Evolutionary conservation across 495 filamentous ascomycete genomes (phyloP), one percentile per base, ranked within the genome.

Genomic region (Penicillium lagena): DNA sequence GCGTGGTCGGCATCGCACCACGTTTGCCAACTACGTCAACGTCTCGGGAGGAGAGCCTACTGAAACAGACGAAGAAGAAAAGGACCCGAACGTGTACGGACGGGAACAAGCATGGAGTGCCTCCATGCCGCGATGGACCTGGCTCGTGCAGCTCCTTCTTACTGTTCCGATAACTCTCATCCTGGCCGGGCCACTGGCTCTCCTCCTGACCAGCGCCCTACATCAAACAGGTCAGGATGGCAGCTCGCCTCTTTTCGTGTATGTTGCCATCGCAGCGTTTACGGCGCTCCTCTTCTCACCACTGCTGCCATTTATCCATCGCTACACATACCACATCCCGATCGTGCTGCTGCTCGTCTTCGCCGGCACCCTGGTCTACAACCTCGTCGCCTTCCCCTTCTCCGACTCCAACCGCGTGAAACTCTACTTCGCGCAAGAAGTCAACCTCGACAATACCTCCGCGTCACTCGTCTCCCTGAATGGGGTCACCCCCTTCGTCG

Each of bases 351-450:
- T 95, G 37, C 60, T 83, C 8, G 68, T 96, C 28, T 86, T 89
- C 47, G 48, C 79, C 34, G 86, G 76, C 27, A 95, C 90, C 10
- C 61, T 90, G 29, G 79, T 91, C 54, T 97, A 94, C 71, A 95
- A 93, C 59, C 78, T 96, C 9, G 65, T 73, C 15, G 90, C 87
- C 7, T 95, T 95, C 63, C 93, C 93, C 1, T 97, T 96, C 68
- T 89, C 88, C 1, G 69, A 73, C 28, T 70, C 80, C 34, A 86
- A 78, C 51, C 77, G 90, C 37, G 76, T 96, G 52, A 97, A 97
- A 56, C 65, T 90, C 35, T 94, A 82, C 65, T 97, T 96, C 67
- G 61, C 84, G 7, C 90, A 98, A 55, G 77, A 78, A 7, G 72
- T 96, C 39, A 80, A 95, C 52, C 77, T 95, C 14, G 85, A 89